Percentiles rank a stretch among this genome's conserved stretches.
These are phyloP conservation scores for Xylaria longipes DNA, from an alignment of 495 filamentous ascomycete species.

Conservation along the genomic window DNA sequence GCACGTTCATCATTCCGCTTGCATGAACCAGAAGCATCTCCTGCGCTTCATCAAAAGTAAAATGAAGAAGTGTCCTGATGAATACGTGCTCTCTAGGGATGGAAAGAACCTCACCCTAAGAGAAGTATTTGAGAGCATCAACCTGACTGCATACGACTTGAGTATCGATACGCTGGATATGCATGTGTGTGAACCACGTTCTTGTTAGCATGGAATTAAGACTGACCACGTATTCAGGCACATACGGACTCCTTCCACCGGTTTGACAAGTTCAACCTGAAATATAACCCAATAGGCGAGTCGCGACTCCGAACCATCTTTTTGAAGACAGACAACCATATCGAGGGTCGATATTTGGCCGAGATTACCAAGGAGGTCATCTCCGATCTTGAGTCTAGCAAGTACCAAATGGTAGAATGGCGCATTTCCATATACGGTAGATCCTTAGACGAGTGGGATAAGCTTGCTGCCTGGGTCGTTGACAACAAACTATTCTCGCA, in stretches of 20 bases:
- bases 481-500: constrained; percentile 98
- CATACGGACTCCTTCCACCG: constrained; percentile 98
- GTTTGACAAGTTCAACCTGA: constrained; percentile 99
- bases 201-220: constrained; percentile 9
- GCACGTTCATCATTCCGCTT: constrained; percentile 98
- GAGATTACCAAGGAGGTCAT: constrained; percentile 99
- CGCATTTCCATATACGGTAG: constrained; percentile 96
- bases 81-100: constrained; percentile 91
- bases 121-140: constrained; percentile 97
- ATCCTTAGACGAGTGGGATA: constrained; percentile 94
- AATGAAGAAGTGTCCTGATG: constrained; percentile 96
- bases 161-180: constrained; percentile 99
- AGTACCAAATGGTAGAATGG: constrained; percentile 99
- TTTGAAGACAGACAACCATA: constrained; percentile 97
- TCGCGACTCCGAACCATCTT: constrained; percentile 95
- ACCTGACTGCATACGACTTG: constrained; percentile 93
- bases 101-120: constrained; percentile 88
- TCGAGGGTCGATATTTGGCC: constrained; percentile 92
- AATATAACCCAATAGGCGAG: constrained; percentile 97
- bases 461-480: constrained; percentile 96
- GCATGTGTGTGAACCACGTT: constrained; percentile 69
- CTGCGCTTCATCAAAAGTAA: constrained; percentile 99
- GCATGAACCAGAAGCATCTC: constrained; percentile 99
- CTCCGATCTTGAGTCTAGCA: constrained; percentile 96
- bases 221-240: constrained; percentile 59